Base-by-base conservation (phyloP, 306 rosid species). In the Luffa acutangula region DNA sequence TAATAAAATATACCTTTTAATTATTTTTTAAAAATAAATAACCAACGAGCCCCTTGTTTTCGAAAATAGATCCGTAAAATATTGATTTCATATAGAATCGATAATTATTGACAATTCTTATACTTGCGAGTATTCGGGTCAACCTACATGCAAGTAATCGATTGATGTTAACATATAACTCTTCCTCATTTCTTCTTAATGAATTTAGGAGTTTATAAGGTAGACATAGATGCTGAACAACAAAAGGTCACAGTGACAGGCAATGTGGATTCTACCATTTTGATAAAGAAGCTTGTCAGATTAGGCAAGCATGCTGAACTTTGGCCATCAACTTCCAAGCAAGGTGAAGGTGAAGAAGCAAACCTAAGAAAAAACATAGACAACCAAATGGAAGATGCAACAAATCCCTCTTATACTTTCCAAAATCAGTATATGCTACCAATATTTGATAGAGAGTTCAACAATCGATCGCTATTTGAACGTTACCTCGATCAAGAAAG, bases 291-390 rank as follows among this genome's bases (percentile, higher is more conserved):
- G 82, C 80, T 89, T 81, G 80, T 48, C 46, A 88, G 57, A 80
- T 77, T 79, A 48, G 92, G 93, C 3, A 91, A 91, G 81, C 90
- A 84, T 81, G 89, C 87, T 65, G 93, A 89, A 73, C 79, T 86
- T 65, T 80, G 79, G 84, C 70, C 81, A 65, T 77, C 79, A 80
- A 83, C 31, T 80, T 72, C 77, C 84, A 81, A 74, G 69, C 77
- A 74, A 45, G 82, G 67, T 45, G 87, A 78, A 41, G 43, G 5
- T 8, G 39, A 56, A 51, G 65, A 62, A 63, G 54, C 15, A 41
- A 25, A 52, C 18, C 73, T 14, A 45, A 54, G 74, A 64, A 21
- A 3, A 33, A 75, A 66, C 1, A 34, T 79, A 42, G 71, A 77
- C 25, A n/a, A 73, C 75, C 85, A 90, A 63, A 75, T 78, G 12